phyloP scores from a whole-genome alignment of 108 stramenopile species.

The Pseudonitzschia delicatissima region DNA sequence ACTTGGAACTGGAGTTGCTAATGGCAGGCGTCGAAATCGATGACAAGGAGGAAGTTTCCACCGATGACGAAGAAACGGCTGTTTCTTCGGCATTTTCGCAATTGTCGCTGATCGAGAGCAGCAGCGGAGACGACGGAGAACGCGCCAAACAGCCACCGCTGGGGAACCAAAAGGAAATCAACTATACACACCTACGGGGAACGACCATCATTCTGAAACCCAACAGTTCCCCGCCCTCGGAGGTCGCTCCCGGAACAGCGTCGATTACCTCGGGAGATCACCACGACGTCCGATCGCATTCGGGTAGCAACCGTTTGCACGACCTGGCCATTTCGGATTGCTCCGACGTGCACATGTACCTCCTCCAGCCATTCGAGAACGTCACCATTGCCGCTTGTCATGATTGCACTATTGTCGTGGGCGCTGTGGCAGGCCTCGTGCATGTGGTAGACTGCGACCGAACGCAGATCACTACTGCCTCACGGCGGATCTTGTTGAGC shows the following conservation, averaged over 20 bases:
- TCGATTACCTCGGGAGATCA: conserved; percentile 48
- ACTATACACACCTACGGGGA: conserved; percentile 63
- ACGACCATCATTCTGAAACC: conserved; percentile 81
- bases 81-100: conserved; percentile 47
- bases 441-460: conserved; percentile 87
- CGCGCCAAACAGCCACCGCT: conserved; percentile 39
- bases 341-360: conserved; percentile 87
- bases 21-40: conserved; percentile 55
- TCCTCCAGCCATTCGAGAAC: conserved; percentile 87
- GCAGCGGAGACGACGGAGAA: conserved; percentile 32
- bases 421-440: conserved; percentile 88
- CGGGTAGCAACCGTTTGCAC: conserved; percentile 49
- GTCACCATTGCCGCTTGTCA: conserved; percentile 86
- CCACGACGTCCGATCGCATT: conserved; percentile 11
- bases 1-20: conserved; percentile 66
- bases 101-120: conserved; percentile 40
- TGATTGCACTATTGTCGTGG: conserved; percentile 94
- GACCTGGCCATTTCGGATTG: conserved; percentile 85
- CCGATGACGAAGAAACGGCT: conserved; percentile 46
- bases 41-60: conserved; percentile 42
- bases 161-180: conserved; percentile 73
- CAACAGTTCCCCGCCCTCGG: conserved; percentile 36
- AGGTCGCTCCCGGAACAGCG: conserved; percentile 32
- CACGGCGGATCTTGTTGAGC: conserved; percentile 67
- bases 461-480: conserved; percentile 71